A percentile compares a stretch with the other conserved stretches of the same genome.
These are phyloP conservation scores for Clarireedia hainanense DNA, from an alignment of 2,329 filamentous ascomycete species.

Conservation along the genomic window DNA sequence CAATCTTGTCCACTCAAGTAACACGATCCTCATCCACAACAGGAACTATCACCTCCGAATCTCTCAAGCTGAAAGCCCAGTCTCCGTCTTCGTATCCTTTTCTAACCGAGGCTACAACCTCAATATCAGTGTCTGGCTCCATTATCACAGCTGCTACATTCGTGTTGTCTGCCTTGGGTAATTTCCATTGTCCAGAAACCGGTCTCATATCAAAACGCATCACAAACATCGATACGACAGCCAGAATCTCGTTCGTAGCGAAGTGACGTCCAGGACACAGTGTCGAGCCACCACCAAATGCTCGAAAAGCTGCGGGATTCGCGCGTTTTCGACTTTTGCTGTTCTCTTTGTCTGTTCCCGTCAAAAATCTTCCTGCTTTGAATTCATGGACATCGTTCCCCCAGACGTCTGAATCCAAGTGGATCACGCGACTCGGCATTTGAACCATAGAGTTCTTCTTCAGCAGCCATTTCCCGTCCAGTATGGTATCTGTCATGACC, in stretches of 20 bases:
- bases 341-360: not conserved
- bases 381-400: slow-evolving; percentile 28
- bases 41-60: not conserved
- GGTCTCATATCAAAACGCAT: slow-evolving; percentile 26
- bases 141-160: not conserved
- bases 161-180: not conserved
- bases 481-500: slow-evolving; percentile 30
- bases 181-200: not conserved
- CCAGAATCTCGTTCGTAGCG: slow-evolving; percentile 30
- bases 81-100: not conserved
- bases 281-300: slow-evolving; percentile 29
- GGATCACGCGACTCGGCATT: slow-evolving; percentile 17
- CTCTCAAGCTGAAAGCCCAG: not conserved
- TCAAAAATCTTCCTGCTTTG: slow-evolving; percentile 29
- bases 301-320: slow-evolving; percentile 27
- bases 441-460: slow-evolving; percentile 33
- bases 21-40: not conserved
- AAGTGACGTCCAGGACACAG: slow-evolving; percentile 33
- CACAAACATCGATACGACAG: slow-evolving; percentile 28
- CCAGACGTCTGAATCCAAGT: slow-evolving; percentile 29
- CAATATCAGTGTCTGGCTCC: slow-evolving; percentile 6
- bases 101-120: slow-evolving; percentile 11
- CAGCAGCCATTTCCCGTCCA: slow-evolving; percentile 30
- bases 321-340: slow-evolving; percentile 11
- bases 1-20: not conserved